Evolutionary conservation across 108 stramenopile genomes (phyloP).

Genomic region (Discostella pseudostelligera): DNA sequence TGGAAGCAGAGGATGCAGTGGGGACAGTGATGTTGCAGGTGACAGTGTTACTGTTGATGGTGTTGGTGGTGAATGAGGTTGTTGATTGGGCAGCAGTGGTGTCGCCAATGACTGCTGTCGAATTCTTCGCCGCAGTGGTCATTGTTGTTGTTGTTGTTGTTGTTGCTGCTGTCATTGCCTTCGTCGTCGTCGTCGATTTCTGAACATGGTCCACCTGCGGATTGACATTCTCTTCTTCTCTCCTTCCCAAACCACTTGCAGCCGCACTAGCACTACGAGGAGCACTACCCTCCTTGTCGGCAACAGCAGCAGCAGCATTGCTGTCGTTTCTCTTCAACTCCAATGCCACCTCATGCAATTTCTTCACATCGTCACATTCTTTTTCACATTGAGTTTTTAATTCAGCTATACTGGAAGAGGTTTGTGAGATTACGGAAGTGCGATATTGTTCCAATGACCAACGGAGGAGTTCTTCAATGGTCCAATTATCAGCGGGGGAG

Average conservation of each 20-base stretch:
- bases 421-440: conserved; percentile 37
- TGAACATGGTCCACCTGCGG: conserved; percentile 19
- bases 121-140: no score
- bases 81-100: no score
- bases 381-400: conserved; percentile 48
- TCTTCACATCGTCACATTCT: conserved; percentile 53
- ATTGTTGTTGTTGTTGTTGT: background rate
- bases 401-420: conserved; percentile 37
- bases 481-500: conserved; percentile 70
- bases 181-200: background rate
- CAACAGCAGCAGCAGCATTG: background rate
- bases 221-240: conserved; percentile 27
- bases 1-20: no score
- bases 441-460: conserved; percentile 67
- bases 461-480: conserved; percentile 72
- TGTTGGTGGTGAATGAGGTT: no score
- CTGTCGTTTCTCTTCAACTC: conserved; percentile 6
- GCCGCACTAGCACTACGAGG: no score
- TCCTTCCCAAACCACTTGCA: background rate
- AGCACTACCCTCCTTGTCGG: background rate
- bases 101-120: background rate
- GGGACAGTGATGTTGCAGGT: background rate
- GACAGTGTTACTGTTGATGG: background rate
- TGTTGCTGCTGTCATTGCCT: no score
- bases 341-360: conserved; percentile 52